Conservation (phyloP, 2,329 filamentous ascomycete species). For the Penicillium concentricum region DNA sequence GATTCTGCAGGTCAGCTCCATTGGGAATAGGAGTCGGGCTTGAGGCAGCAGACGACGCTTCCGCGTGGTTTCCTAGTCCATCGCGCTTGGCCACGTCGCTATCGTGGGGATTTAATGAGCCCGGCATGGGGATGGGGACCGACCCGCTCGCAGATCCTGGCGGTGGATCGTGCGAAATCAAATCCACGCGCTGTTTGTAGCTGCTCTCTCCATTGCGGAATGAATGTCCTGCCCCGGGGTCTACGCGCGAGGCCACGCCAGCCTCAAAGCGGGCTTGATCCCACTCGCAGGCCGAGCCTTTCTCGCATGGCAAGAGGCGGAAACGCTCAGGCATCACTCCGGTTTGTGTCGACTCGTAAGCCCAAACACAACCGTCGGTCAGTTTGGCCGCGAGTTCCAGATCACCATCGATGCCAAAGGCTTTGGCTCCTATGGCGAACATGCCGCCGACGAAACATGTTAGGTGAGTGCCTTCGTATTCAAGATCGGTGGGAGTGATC, state of each 20-base stretch:
- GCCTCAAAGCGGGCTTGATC: slow-evolving; percentile 41
- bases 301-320: slow-evolving; percentile 52
- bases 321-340: slow-evolving; percentile 64
- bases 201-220: slow-evolving; percentile 25
- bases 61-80: background rate
- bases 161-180: slow-evolving; percentile 11
- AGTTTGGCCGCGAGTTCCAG: slow-evolving; percentile 57
- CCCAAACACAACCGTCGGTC: slow-evolving; percentile 63
- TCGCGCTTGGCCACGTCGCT: slow-evolving; percentile 19
- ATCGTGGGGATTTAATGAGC: slow-evolving; percentile 24
- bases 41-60: background rate
- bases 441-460: slow-evolving; percentile 62
- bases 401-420: slow-evolving; percentile 56
- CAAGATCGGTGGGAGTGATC: slow-evolving; percentile 29
- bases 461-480: slow-evolving; percentile 58
- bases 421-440: slow-evolving; percentile 59
- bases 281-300: slow-evolving; percentile 50
- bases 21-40: background rate
- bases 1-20: slow-evolving; percentile 8
- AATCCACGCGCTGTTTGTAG: slow-evolving; percentile 24
- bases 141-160: slow-evolving; percentile 3
- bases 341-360: slow-evolving; percentile 55
- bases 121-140: slow-evolving; percentile 25
- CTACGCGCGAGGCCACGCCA: slow-evolving; percentile 42
- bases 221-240: slow-evolving; percentile 34